Conservation (phyloP, 805 yeast species). For the Cyberlindnera amylophila region DNA sequence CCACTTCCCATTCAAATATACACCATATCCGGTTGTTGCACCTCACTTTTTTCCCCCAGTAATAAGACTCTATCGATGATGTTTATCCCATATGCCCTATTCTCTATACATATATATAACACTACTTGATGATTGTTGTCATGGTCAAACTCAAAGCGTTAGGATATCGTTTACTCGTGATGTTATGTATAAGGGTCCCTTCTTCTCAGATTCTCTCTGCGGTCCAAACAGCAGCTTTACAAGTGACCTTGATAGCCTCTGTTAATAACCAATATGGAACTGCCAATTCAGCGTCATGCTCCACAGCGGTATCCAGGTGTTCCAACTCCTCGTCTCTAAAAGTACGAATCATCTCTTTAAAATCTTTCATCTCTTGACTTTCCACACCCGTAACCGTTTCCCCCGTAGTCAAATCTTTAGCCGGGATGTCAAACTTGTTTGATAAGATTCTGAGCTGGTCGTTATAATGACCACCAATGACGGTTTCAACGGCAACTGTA, state of each 20-base stretch:
- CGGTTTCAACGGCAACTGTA: slow-evolving; percentile 98
- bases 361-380: slow-evolving; percentile 51
- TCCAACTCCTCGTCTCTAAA: slow-evolving; percentile 95
- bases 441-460: slow-evolving; percentile 76
- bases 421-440: slow-evolving; percentile 55
- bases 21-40: too few species aligned
- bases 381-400: slow-evolving; percentile 26
- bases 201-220: slow-evolving; percentile 82
- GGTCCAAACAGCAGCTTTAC: slow-evolving; percentile 84
- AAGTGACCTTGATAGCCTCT: slow-evolving; percentile 78
- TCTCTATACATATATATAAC: not conserved
- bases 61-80: not conserved
- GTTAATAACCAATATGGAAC: slow-evolving; percentile 88
- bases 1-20: too few species aligned
- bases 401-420: slow-evolving; percentile 28
- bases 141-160: too few species aligned
- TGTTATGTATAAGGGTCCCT: too few species aligned
- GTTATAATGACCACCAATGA: slow-evolving; percentile 94
- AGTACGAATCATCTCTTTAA: slow-evolving; percentile 61
- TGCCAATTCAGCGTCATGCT: slow-evolving; percentile 88
- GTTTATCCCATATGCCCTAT: too few species aligned
- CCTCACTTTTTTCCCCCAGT: too few species aligned
- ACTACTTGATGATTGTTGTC: too few species aligned
- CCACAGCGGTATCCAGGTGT: slow-evolving; percentile 90
- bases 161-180: too few species aligned